These are phyloP conservation scores for Fusarium dlaminii DNA, from an alignment of 2,329 filamentous ascomycete species.

Conservation along the genomic window DNA sequence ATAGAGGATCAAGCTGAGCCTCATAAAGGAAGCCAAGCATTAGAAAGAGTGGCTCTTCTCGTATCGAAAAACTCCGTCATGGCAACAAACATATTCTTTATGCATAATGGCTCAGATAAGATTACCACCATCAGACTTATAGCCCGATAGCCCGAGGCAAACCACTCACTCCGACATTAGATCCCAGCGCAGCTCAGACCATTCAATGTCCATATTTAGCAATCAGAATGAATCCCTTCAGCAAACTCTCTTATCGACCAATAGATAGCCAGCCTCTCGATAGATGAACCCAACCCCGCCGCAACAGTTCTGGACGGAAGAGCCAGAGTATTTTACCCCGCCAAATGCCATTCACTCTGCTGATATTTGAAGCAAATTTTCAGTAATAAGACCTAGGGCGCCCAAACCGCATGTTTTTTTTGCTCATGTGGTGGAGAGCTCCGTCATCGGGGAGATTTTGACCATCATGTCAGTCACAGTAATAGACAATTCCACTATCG, in stretches of 20 bases:
- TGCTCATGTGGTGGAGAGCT: constrained; percentile 10
- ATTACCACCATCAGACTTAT: neutral
- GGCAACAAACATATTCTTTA: neutral
- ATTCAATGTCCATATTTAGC: constrained; percentile 11
- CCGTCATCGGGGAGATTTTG: constrained; percentile 29
- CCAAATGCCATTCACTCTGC: constrained; percentile 11
- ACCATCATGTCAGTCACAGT: constrained; percentile 12
- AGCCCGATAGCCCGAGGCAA: constrained; percentile 12
- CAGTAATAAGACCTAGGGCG: neutral
- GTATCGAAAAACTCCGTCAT: constrained; percentile 13
- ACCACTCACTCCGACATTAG: neutral
- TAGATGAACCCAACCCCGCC: constrained; percentile 13
- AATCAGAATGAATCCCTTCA: neutral
- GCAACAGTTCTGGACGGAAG: constrained; percentile 7
- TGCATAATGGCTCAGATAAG: neutral
- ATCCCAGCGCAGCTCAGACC: neutral
- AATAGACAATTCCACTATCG: constrained; percentile 11
- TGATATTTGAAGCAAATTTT: constrained; percentile 13
- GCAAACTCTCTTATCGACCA: neutral
- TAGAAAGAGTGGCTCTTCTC: constrained; percentile 14
- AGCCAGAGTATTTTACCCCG: constrained; percentile 23
- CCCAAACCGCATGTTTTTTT: constrained; percentile 10
- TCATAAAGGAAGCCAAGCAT: neutral
- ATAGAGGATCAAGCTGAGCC: neutral
- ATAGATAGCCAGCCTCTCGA: constrained; percentile 12